Evolutionary conservation across 257 asterid genomes (phyloP).

Genomic region (Fraxinus quadrangulata): DNA sequence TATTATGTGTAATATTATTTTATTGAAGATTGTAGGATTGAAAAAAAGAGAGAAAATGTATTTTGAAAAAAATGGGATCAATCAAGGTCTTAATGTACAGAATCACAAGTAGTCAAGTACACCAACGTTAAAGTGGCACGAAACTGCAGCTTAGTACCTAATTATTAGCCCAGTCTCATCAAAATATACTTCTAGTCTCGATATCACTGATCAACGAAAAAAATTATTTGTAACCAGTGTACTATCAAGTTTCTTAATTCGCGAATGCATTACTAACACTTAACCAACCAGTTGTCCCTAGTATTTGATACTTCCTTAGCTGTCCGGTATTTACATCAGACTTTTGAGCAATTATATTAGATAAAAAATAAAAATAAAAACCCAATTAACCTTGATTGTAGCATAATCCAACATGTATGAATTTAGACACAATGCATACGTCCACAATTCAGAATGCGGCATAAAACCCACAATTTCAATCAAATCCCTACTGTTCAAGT

Average conservation of each 20-base stretch:
- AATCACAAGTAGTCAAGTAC: background rate
- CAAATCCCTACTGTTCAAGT: background rate
- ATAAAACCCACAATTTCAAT: background rate
- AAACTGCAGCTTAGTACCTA: background rate
- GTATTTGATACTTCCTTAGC: background rate
- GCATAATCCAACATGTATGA: background rate
- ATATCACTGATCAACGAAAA: background rate
- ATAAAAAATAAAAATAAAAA: background rate
- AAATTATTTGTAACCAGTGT: background rate
- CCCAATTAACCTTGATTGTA: background rate
- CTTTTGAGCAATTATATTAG: background rate
- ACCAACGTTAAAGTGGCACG: background rate
- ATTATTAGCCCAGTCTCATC: background rate
- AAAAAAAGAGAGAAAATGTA: too few species aligned
- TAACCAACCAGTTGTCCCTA: background rate
- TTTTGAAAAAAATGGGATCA: too few species aligned
- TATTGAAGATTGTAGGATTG: too few species aligned
- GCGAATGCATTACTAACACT: background rate
- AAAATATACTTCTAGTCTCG: background rate
- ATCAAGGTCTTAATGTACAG: background rate
- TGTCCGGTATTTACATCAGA: background rate
- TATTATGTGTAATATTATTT: too few species aligned
- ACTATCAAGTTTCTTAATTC: background rate
- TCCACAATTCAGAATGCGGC: background rate
- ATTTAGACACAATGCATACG: background rate